A percentile compares a stretch with the other conserved stretches of the same genome.
Evolutionary conservation across 306 rosid genomes (phyloP).

Genomic region (Echinosophora koreensis): DNA sequence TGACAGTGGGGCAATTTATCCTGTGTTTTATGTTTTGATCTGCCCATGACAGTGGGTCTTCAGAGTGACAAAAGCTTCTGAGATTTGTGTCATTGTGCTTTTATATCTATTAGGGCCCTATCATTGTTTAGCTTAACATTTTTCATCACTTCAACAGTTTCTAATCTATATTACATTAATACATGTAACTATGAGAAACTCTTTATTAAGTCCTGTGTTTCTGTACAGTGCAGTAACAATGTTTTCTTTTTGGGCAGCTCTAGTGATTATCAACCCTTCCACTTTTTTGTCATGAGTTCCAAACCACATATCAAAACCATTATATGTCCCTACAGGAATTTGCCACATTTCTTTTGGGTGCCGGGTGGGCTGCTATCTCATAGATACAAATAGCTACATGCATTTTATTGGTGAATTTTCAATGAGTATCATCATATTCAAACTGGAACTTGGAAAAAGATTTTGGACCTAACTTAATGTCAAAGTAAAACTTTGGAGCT

Average conservation of each 20-base stretch:
- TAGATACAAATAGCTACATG: slow-evolving; percentile 34
- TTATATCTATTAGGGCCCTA: neutral
- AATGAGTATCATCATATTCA: slow-evolving; percentile 21
- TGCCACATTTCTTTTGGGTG: slow-evolving; percentile 63
- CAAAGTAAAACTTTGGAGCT: slow-evolving; percentile 28
- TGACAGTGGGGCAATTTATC: neutral
- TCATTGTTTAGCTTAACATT: neutral
- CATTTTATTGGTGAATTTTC: slow-evolving; percentile 33
- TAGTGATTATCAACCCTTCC: neutral
- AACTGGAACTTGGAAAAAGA: neutral
- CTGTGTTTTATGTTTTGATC: too few relatives aligned
- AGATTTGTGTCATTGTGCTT: neutral
- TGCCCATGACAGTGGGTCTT: neutral
- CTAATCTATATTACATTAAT: neutral
- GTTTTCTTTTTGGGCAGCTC: neutral
- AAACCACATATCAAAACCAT: slow-evolving; percentile 15
- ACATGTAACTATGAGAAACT: neutral
- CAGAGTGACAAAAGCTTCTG: neutral
- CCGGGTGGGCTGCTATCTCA: slow-evolving; percentile 62
- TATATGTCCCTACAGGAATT: slow-evolving; percentile 56
- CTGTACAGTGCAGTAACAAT: too few relatives aligned
- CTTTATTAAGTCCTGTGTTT: neutral
- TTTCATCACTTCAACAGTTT: neutral
- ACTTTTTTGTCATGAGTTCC: slow-evolving; percentile 21
- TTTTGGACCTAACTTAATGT: slow-evolving; percentile 10